These are phyloP conservation scores for Candida ulmi DNA, from an alignment of 805 yeast genomes.

Conservation along the genomic window DNA sequence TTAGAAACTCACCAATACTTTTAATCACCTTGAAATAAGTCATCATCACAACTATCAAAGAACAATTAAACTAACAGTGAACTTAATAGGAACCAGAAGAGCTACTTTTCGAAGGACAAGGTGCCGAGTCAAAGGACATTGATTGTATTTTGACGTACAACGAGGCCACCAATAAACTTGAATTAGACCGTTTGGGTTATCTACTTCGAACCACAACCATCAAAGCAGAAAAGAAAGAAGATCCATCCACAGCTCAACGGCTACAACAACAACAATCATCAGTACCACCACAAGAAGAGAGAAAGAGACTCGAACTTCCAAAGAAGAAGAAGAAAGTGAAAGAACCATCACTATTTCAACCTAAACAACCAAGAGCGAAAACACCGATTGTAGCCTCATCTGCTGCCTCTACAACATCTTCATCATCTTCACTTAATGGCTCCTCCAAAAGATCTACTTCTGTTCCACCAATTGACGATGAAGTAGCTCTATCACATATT, in stretches of 20 bases:
- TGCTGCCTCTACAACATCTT: slow-evolving; percentile 21
- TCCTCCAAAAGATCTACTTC: neutral
- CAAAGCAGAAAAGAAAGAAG: neutral
- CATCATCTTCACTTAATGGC: neutral
- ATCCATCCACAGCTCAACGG: too few species aligned
- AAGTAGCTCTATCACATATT: neutral
- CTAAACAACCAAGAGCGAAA: slow-evolving; percentile 15
- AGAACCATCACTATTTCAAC: slow-evolving; percentile 21
- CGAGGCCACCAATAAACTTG: slow-evolving; percentile 10
- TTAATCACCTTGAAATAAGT: too few species aligned
- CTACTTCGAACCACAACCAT: slow-evolving; percentile 7
- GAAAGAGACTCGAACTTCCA: neutral
- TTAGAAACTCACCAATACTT: too few species aligned
- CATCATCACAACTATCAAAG: too few species aligned
- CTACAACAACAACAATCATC: too few species aligned
- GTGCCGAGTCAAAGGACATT: slow-evolving; percentile 6
- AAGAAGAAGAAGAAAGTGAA: slow-evolving; percentile 11
- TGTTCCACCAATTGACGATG: neutral
- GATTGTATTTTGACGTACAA: slow-evolving; percentile 21
- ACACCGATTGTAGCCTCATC: slow-evolving; percentile 14
- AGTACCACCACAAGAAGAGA: neutral
- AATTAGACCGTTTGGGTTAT: slow-evolving; percentile 12
- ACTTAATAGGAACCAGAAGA: slow-evolving; percentile 3
- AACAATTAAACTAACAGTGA: neutral
- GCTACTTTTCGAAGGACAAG: slow-evolving; percentile 13